Base-by-base conservation (phyloP, 148 eudicot genomes). In the Diospyros lotus region DNA sequence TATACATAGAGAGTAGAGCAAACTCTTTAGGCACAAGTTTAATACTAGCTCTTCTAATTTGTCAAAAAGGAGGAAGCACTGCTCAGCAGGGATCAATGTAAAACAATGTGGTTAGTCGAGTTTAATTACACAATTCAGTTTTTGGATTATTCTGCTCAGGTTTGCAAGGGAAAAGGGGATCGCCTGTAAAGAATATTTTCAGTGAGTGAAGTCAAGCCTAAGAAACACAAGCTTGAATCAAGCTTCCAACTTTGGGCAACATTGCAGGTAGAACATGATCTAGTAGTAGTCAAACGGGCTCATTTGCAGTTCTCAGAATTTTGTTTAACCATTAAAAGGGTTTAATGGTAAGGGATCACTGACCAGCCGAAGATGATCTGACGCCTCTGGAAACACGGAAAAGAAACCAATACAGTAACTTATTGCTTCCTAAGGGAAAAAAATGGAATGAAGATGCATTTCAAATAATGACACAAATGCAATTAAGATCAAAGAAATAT, bases 191-290 rank as follows among this genome's bases (percentile, higher is more conserved):
- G 11, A 55, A 42, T 56, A 43, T 69, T 54, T 54, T 69, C 9
- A 69, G 2, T 13, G 13, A 69, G 2, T 14, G 73, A 28, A 70
- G 73, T 50, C 51, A 40, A 55, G 63, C 42, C 61, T n/a, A n/a
- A 56, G 55, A 42, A 56, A 15, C 44, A 54, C 6, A 54, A 4
- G 15, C 28, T 54, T 15, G 62, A 54, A 18, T 69, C 45, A 39
- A 15, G 63, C 61, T 70, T n/a, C 4, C 18, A 11, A 70, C 62
- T 50, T 70, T 69, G 40, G 73, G 28, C 73, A 53, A 39, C 17
- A 61, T 13, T 53, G 73, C n/a, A 43, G 7, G 42, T 15, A 8
- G 52, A 52, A 28, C 15, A 69, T 9, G 39, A 39, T 54, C 39
- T 38, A 4, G 11, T 2, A 44, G 45, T 52, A 69, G 43, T 18